These are phyloP conservation scores for Leccinum barrowsii DNA, from an alignment of 768 basidiomycete species.

Conservation along the genomic window DNA sequence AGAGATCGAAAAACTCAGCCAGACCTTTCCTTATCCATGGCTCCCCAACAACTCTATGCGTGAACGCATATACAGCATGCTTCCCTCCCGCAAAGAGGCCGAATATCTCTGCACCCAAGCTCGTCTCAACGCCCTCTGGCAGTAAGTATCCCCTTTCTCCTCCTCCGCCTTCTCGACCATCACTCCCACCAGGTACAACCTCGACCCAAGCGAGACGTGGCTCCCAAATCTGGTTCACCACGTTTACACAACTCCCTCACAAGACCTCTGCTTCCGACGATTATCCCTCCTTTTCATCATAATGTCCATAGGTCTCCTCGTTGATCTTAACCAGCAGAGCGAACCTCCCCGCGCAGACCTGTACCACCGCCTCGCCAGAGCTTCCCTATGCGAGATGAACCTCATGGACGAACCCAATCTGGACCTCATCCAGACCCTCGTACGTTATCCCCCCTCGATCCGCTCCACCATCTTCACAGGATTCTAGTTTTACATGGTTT, in stretches of 20 bases:
- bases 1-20: constrained; percentile 48
- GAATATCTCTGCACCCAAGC: constrained; percentile 60
- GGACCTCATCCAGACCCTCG: constrained; percentile 66
- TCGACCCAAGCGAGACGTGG: constrained; percentile 68
- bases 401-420: constrained; percentile 74
- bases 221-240: constrained; percentile 66
- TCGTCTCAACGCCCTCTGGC: constrained; percentile 67
- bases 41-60: constrained; percentile 59
- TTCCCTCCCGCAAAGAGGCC: constrained; percentile 59
- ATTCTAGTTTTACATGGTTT: constrained; percentile 66
- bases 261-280: constrained; percentile 61
- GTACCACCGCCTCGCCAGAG: constrained; percentile 64
- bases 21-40: constrained; percentile 71
- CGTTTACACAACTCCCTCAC: constrained; percentile 58
- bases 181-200: constrained; percentile 48
- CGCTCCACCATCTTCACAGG: constrained; percentile 30
- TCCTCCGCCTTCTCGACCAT: background rate
- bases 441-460: constrained; percentile 29
- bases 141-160: constrained; percentile 43
- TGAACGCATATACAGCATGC: constrained; percentile 57
- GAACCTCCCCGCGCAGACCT: constrained; percentile 58
- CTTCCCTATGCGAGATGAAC: constrained; percentile 68
- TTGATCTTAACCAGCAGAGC: constrained; percentile 55
- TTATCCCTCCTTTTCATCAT: constrained; percentile 68
- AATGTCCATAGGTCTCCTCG: constrained; percentile 67